A percentile compares a stretch with the other conserved stretches of the same genome.
Evolutionary conservation across 1,284 basidiomycete genomes (phyloP).

Genomic region (Veloboletus limbatus): DNA sequence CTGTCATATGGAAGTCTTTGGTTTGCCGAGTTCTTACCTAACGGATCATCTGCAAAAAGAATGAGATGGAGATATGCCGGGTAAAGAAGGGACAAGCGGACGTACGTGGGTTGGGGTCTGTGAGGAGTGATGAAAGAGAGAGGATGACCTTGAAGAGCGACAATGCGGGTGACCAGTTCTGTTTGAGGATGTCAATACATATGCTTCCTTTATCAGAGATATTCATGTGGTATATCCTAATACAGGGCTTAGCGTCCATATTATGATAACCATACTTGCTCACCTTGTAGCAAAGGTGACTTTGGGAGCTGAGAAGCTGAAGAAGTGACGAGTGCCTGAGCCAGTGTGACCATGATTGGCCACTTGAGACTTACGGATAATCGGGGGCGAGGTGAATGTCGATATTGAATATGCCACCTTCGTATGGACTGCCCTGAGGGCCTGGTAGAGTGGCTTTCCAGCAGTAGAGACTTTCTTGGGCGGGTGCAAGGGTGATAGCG

Average conservation of each 20-base stretch:
- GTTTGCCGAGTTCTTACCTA: constrained; percentile 46
- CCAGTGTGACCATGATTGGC: neutral
- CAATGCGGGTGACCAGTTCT: constrained; percentile 87
- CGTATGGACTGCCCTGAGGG: constrained; percentile 83
- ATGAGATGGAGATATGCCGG: constrained; percentile 4
- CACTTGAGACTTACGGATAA: constrained; percentile 63
- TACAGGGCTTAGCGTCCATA: neutral
- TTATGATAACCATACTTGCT: constrained; percentile 15
- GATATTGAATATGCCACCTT: constrained; percentile 80
- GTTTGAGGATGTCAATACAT: constrained; percentile 82
- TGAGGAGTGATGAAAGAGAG: constrained; percentile 82
- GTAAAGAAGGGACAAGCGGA: neutral
- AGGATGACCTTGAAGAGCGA: constrained; percentile 91
- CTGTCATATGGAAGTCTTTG: neutral
- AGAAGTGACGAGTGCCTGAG: neutral
- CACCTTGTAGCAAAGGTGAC: constrained; percentile 75
- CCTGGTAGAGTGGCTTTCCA: constrained; percentile 79
- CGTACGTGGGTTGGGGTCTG: constrained; percentile 87
- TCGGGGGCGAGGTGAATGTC: constrained; percentile 71
- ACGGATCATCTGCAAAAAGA: constrained; percentile 55
- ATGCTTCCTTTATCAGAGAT: constrained; percentile 74
- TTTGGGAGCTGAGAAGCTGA: constrained; percentile 81
- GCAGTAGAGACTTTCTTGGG: constrained; percentile 55
- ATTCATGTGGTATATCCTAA: constrained; percentile 91
- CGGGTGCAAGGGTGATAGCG: constrained; percentile 66